Conservation (phyloP, 2,329 filamentous ascomycete species). For the Penicillium palitans region DNA sequence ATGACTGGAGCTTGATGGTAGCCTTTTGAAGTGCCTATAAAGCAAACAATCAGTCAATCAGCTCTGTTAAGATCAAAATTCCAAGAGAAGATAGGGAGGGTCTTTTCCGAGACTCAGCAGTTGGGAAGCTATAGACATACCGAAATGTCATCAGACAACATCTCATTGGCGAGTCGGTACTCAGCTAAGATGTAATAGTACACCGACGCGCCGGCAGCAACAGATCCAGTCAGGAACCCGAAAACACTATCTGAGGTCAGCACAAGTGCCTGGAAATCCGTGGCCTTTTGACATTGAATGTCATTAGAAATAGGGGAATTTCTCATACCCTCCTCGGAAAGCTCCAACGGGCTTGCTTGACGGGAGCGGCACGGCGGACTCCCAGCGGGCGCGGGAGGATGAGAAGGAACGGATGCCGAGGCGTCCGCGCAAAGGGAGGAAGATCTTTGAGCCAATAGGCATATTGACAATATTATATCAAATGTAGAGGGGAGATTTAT, state of each 20-base stretch:
- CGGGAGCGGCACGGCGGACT: slow-evolving; percentile 49
- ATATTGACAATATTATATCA: slow-evolving; percentile 14
- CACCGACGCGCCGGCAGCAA: slow-evolving; percentile 73
- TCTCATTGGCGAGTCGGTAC: slow-evolving; percentile 89
- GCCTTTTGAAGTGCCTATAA: slow-evolving; percentile 78
- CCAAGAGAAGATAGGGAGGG: slow-evolving; percentile 3
- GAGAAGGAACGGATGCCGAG: slow-evolving; percentile 36
- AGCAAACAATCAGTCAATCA: neutral
- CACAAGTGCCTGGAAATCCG: neutral
- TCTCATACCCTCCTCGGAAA: slow-evolving; percentile 68
- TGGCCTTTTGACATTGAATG: neutral
- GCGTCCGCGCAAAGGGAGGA: slow-evolving; percentile 25
- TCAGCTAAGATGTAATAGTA: slow-evolving; percentile 94
- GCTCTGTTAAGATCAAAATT: neutral
- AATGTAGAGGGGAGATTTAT: neutral
- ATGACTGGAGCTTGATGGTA: slow-evolving; percentile 80
- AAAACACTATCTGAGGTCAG: slow-evolving; percentile 63
- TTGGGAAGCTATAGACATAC: slow-evolving; percentile 58
- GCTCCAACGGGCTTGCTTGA: slow-evolving; percentile 68
- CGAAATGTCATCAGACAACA: slow-evolving; percentile 93
- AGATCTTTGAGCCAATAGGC: slow-evolving; percentile 18
- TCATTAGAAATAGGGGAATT: neutral
- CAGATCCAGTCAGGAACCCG: slow-evolving; percentile 84
- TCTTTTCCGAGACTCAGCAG: neutral
- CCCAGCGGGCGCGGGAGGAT: slow-evolving; percentile 38